Evolutionary conservation across 1,139 yeast genomes (phyloP), one percentile per base, ranked within the genome.

Genomic region (Schwanniomyces etchellsii): DNA sequence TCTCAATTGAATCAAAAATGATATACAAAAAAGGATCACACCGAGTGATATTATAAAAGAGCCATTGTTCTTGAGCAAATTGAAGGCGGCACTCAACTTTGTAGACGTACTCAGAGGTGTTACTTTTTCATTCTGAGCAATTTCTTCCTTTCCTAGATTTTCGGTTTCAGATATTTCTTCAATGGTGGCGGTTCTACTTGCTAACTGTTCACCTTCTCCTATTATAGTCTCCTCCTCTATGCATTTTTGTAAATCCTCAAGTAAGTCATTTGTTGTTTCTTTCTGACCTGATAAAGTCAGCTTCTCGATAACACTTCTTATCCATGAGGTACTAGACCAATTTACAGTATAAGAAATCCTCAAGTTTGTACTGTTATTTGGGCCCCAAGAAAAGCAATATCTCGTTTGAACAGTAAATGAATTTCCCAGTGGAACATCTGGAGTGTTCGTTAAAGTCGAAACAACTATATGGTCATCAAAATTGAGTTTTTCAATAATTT

Each of bases 371-470:
- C 48, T 39, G 35, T 66, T 66, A 14, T 54, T 40, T 15, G 50
- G 55, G 2, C 55, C 73, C 81, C 81, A 74, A 4, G 63, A 55
- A 17, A 73, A 52, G 14, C 66, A 50, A 42, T 65, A 73, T 27
- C 73, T 53, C 5, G 77, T 74, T 31, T 64, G 55, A 4, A 75
- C 77, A 16, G 64, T 55, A 42, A 75, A 75, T 2, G 71, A 65
- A 27, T 58, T 61, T 5, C 81, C 81, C 57, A 73, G 74, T 0
- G 81, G 81, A 4, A 75, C 81, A 41, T 72, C 77, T 0, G 81
- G 81, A 0, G 81, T 74, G 14, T 45, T 51, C 2, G 75, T 61
- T 2, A 55, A 57, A 5, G 69, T 56, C 3, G 57, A 40, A 5
- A 72, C 58, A 20, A 57, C 51, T 5, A 69, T 49, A 36, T 57